These are phyloP conservation scores for Mycena sp. DNA, from an alignment of 1,284 basidiomycete genomes.

Conservation along the genomic window DNA sequence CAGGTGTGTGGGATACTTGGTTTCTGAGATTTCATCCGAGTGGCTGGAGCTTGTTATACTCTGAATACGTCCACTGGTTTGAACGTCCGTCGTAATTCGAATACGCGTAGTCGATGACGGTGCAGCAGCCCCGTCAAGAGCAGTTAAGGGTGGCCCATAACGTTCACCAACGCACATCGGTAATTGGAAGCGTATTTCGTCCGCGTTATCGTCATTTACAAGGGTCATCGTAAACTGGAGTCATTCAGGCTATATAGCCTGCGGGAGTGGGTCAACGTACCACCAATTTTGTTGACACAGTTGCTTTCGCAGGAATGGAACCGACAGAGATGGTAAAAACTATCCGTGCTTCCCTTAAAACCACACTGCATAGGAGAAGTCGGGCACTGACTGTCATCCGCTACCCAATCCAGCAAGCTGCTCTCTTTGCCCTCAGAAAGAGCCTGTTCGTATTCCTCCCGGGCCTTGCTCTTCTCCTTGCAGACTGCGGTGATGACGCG, in stretches of 20 bases:
- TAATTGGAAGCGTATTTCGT: constrained; percentile 61
- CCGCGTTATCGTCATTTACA: constrained; percentile 54
- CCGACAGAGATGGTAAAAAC: constrained; percentile 69
- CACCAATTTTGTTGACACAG: constrained; percentile 51
- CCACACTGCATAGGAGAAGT: neutral
- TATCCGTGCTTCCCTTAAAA: constrained; percentile 34
- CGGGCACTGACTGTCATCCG: constrained; percentile 57
- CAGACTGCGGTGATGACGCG: constrained; percentile 54
- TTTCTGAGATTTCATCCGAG: constrained; percentile 36
- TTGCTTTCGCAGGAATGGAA: constrained; percentile 52
- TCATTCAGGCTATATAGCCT: neutral
- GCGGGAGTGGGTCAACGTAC: constrained; percentile 43
- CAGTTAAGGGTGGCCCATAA: constrained; percentile 55
- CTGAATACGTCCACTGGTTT: constrained; percentile 53
- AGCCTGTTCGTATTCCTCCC: constrained; percentile 52
- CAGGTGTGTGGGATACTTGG: constrained; percentile 44
- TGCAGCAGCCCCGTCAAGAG: constrained; percentile 43
- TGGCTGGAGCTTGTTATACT: constrained; percentile 54
- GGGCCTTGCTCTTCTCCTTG: constrained; percentile 59
- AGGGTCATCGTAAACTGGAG: constrained; percentile 50
- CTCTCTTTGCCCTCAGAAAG: constrained; percentile 50
- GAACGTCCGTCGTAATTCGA: constrained; percentile 54
- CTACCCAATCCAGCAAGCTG: constrained; percentile 58
- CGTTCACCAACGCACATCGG: constrained; percentile 59
- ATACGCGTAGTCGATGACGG: constrained; percentile 47